Base-by-base conservation (phyloP, 306 rosid species). In the Calophaca sinica region DNA sequence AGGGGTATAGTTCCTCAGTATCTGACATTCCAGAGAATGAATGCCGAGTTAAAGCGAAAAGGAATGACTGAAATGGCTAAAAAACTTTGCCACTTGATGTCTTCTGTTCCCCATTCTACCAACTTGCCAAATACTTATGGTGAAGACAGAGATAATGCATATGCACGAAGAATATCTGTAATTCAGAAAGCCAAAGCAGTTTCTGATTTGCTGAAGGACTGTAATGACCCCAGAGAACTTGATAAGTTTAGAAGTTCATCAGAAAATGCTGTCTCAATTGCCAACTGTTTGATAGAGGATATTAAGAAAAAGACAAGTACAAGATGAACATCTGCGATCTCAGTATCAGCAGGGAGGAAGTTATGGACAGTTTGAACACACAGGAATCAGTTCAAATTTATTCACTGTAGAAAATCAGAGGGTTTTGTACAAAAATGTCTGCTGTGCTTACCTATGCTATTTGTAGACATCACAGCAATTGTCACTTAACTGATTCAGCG, bases 1-100 rank as follows among this genome's bases (percentile, higher is more conserved):
- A 90, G 93, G 83, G 97, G 96, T 50, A 44, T 90, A 61, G 84
- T 86, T 84, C 96, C 96, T 67, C 96, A 89, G 72, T 91, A 90
- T 90, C 89, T 90, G 44, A 92, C 99, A 68, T 94, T 92, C 68
- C 89, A 82, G 79, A 86, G 87, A 82, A 52, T 91, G 87, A 76
- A 79, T 36, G 80, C 80, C 36, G 96, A 76, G 70, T 62, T 94
- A 51, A 82, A 81, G 88, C 88, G 71, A 80, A 80, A 36, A 50
- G 96, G 96, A 58, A 82, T 81, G 96, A 79, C 62, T 55, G 86
- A 86, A 72, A 89, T 89, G 93, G 93, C 86, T 2, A 72, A 31
- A 63, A 90, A 85, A 45, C 85, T 91, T 59, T 69, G 89, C 39
- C 77, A 41, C 15, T 68, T 88, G 88, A 94, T 94, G 96, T 92